These are phyloP conservation scores for Cutaneotrichosporon curvatum DNA, from an alignment of 1,284 basidiomycete genomes.

Conservation along the genomic window DNA sequence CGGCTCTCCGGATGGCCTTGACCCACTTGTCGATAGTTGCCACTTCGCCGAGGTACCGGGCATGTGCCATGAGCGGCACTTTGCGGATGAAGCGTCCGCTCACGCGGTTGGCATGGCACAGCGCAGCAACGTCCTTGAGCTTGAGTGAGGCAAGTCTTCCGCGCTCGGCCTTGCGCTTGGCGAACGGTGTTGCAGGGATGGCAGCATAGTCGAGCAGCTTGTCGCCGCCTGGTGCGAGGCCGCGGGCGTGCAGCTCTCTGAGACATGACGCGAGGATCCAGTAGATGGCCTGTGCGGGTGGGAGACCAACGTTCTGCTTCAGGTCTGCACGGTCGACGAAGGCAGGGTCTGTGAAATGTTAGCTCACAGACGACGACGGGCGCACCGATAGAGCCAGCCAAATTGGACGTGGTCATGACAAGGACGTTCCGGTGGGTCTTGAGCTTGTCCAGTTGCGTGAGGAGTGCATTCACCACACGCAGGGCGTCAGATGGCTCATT, in stretches of 20 bases:
- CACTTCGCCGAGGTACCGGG: slow-evolving; percentile 53
- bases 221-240: slow-evolving; percentile 60
- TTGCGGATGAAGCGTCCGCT: slow-evolving; percentile 55
- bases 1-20: slow-evolving; percentile 64
- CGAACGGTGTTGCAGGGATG: not conserved
- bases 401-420: slow-evolving; percentile 94
- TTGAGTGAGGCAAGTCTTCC: slow-evolving; percentile 7
- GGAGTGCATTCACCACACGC: slow-evolving; percentile 87
- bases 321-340: slow-evolving; percentile 97
- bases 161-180: slow-evolving; percentile 3
- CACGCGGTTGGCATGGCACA: slow-evolving; percentile 1
- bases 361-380: not conserved
- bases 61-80: slow-evolving; percentile 84
- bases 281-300: slow-evolving; percentile 83
- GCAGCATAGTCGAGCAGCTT: slow-evolving; percentile 33
- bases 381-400: slow-evolving; percentile 86
- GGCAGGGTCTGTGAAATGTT: slow-evolving; percentile 62
- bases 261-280: slow-evolving; percentile 84
- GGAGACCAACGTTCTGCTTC: slow-evolving; percentile 86
- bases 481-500: slow-evolving; percentile 95
- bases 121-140: slow-evolving; percentile 1
- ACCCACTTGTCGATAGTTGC: slow-evolving; percentile 34
- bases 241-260: slow-evolving; percentile 65
- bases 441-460: slow-evolving; percentile 95
- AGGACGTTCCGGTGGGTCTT: slow-evolving; percentile 87